Evolutionary conservation across 2,329 filamentous ascomycete genomes (phyloP).

Genomic region (Aureobasidium subglaciale): DNA sequence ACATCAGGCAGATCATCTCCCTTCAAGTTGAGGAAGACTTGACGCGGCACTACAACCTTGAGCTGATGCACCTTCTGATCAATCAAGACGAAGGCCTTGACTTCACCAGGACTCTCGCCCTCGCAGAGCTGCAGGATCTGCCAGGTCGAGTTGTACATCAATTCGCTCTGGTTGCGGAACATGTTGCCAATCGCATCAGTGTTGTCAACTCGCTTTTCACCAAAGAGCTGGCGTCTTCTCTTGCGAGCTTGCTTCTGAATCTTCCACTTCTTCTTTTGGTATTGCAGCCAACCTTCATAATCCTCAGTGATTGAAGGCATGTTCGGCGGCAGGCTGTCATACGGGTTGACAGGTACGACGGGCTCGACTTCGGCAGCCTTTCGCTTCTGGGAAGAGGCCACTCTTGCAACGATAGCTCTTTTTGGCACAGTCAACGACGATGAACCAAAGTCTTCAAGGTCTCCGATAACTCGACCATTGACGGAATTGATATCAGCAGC

Average conservation of each 20-base stretch:
- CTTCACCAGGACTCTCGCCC: constrained; percentile 77
- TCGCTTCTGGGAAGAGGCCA: constrained; percentile 38
- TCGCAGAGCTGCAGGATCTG: constrained; percentile 82
- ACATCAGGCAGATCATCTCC: constrained; percentile 81
- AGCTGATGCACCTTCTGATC: constrained; percentile 84
- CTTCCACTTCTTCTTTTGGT: constrained; percentile 99
- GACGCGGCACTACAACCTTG: constrained; percentile 81
- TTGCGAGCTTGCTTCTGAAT: constrained; percentile 86
- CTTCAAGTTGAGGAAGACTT: constrained; percentile 88
- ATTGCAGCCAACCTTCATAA: constrained; percentile 80
- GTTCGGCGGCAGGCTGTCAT: constrained; percentile 68
- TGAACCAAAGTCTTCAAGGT: constrained; percentile 43
- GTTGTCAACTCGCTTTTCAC: constrained; percentile 62
- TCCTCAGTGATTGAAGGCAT: constrained; percentile 83
- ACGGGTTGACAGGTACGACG: constrained; percentile 64
- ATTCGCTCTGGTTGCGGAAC: constrained; percentile 88
- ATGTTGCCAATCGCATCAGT: constrained; percentile 59
- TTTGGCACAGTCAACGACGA: constrained; percentile 35
- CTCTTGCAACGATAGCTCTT: constrained; percentile 34
- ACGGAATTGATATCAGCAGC: constrained; percentile 62
- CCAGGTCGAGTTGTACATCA: constrained; percentile 88
- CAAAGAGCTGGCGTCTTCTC: constrained; percentile 83
- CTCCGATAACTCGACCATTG: constrained; percentile 51
- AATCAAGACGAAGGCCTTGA: constrained; percentile 84
- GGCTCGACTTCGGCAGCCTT: constrained; percentile 40